Percentiles rank a stretch among this genome's conserved stretches.
phyloP scores from a whole-genome alignment of 495 filamentous ascomycete species.

The Neohortaea acidophila region DNA sequence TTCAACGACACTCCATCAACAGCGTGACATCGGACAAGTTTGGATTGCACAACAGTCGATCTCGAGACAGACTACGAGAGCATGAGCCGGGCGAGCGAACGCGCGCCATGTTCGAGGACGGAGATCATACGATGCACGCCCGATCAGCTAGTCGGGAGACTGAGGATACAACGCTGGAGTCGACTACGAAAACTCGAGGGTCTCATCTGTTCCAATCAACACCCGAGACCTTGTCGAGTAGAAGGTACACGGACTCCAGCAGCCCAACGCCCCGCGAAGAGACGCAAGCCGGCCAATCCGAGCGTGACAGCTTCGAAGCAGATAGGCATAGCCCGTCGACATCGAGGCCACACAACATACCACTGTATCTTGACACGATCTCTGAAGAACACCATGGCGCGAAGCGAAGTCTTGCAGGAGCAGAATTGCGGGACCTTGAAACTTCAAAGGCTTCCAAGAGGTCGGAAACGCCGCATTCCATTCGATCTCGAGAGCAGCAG shows the following conservation, averaged over 20 bases:
- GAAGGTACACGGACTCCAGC: not conserved
- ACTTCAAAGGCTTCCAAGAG: slow-evolving; percentile 23
- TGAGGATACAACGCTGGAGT: slow-evolving; percentile 29
- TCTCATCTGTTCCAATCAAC: slow-evolving; percentile 41
- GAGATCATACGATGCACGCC: not conserved
- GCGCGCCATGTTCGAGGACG: not conserved
- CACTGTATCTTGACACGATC: slow-evolving; percentile 30
- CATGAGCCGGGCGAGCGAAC: slow-evolving; percentile 11
- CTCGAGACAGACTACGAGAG: slow-evolving; percentile 18
- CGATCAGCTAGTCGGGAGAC: slow-evolving; percentile 10
- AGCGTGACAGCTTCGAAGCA: no score
- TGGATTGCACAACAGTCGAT: slow-evolving; percentile 13
- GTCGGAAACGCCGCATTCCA: slow-evolving; percentile 18
- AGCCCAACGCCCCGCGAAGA: not conserved
- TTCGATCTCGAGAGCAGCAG: slow-evolving; percentile 10
- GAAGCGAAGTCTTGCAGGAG: slow-evolving; percentile 25
- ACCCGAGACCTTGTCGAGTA: slow-evolving; percentile 15
- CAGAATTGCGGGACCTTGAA: slow-evolving; percentile 24
- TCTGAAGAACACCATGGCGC: slow-evolving; percentile 27
- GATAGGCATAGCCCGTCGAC: no score
- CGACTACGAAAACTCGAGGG: slow-evolving; percentile 38
- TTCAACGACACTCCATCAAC: slow-evolving; percentile 4
- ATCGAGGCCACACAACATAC: no score
- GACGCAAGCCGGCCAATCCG: not conserved
- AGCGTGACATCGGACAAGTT: slow-evolving; percentile 3